Evolutionary conservation across 805 yeast species (phyloP), one percentile per base, ranked within the genome.

Genomic region (Kodamaea restingae): DNA sequence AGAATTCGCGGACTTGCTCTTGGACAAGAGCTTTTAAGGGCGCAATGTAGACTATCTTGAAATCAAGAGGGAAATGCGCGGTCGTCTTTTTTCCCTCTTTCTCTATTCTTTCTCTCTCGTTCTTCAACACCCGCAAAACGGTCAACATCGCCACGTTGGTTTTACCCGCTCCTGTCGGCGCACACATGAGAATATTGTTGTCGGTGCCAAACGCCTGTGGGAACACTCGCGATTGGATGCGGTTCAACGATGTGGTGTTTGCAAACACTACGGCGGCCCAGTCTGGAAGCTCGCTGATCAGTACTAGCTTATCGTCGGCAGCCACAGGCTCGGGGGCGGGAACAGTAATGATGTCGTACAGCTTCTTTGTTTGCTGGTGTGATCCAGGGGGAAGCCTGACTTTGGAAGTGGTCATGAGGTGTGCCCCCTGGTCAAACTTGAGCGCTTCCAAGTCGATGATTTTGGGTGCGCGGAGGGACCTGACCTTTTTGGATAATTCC

Each of bases 111-210:
- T n/a, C n/a, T n/a, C n/a, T n/a, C n/a, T n/a, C n/a, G n/a, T 80
- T 71, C 0, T 76, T 63, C 15, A 90, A 55, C 0, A 84, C 67
- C 35, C 82, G 63, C n/a, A 90, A 65, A 4, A 86, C 71, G 0
- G 96, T 70, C 33, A 93, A 61, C 81, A 93, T 77, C 0, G 99
- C 99, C 20, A 93, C 96, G 57, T 93, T 93, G 15, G 98, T 91
- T 58, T 91, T 91, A 65, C 98, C 98, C 2, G 96, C 96, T 66
- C 98, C 98, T 0, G 98, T 91, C 5, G 98, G 98, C 1, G 98
- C 98, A 72, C 98, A 91, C 49, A 91, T 66, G 12, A 91, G 64
- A 28, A 93, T 56, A 51, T 90, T 91, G 4, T 72, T 71, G 53
- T 86, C 93, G 1, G 75, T 63, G 3, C 71, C 52, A 47, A 91